Evolutionary conservation across 768 basidiomycete genomes (phyloP), one percentile per base, ranked within the genome.

Genomic region (Psilocybe sp.): DNA sequence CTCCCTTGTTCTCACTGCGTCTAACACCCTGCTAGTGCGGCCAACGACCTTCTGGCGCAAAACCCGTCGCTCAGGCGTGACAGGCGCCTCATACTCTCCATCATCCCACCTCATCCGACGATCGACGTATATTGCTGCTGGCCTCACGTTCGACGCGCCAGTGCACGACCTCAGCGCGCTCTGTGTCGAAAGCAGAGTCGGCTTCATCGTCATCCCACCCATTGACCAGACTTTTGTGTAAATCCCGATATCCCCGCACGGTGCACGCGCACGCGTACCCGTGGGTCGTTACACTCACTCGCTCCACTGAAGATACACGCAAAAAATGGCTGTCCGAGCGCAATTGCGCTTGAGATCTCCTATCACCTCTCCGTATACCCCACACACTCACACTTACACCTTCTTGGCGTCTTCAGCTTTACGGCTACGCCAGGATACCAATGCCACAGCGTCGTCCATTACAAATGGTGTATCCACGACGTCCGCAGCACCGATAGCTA

Each of bases 1-100:
- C 12, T 31, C 41, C 38, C 47, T 37, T 49, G 41, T 52, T 36
- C 14, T 5, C 35, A 16, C 31, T 18, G 11, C 28, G n/a, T 47
- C 7, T 19, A 13, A 41, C 32, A 20, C 38, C 31, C 28, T 10
- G 44, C 5, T 53, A 90, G 88, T 89, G 33, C 85, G 89, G n/a
- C 88, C 89, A 0, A 87, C 81, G 6, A 86, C 89, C 0, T 89
- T 91, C 63, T 91, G 89, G 89, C 76, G 86, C 31, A 83, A 81
- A 55, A 88, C 85, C 1, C 76, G 69, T 28, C 80, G 83, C 12
- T 87, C 86, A 15, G 89, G 87, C 13, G 85, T 90, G 1, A 76
- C 85, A 40, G 78, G 74, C 4, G 78, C 85, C 5, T 83, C 80
- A 0, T 89, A 87, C 61, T 87, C 89, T 5, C 88, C 88, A 0